phyloP scores from a whole-genome alignment of 2,329 filamentous ascomycete genomes.

The Claviceps paspali region DNA sequence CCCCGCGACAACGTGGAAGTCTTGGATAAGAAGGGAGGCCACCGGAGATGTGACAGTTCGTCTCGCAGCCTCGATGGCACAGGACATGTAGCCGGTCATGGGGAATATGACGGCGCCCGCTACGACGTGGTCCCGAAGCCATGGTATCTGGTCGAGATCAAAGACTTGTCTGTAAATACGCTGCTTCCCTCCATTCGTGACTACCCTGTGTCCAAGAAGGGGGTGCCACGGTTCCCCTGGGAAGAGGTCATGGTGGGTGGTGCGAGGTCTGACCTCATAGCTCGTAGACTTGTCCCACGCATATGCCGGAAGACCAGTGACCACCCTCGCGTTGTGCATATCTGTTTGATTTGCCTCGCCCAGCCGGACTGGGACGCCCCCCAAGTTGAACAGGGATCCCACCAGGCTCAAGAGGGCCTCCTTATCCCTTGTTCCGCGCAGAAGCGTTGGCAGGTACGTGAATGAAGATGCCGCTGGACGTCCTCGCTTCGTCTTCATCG shows the following conservation, averaged over 20 bases:
- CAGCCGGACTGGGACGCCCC: conserved; percentile 22
- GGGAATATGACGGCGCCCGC: conserved; percentile 19
- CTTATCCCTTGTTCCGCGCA: conserved; percentile 5
- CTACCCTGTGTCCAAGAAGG: conserved; percentile 12
- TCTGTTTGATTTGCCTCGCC: conserved; percentile 22
- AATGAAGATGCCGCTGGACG: conserved; percentile 2
- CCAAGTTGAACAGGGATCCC: conserved; percentile 25
- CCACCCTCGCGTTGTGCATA: conserved; percentile 2
- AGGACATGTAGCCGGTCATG: conserved; percentile 20
- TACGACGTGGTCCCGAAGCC: conserved; percentile 20
- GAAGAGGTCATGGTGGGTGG: conserved; percentile 12
- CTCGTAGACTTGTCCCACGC: conserved; percentile 13
- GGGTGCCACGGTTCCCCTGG: conserved; percentile 15
- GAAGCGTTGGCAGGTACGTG: conserved; percentile 6
- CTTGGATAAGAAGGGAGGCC: conserved; percentile 5
- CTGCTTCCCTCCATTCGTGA: conserved; percentile 11
- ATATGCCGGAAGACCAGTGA: conserved; percentile 14
- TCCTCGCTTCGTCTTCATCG: conserved; percentile 12
- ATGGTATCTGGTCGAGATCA: conserved; percentile 15
- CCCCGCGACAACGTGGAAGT: conserved; percentile 9
- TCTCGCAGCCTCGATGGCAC: conserved; percentile 17
- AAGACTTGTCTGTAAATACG: conserved; percentile 20
- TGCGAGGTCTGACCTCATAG: conserved; percentile 2
- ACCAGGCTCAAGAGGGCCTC: conserved; percentile 16
- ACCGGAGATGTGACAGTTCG: neutral